Evolutionary conservation across 768 basidiomycete genomes (phyloP), one percentile per base, ranked within the genome.

Genomic region (Russula earlei): DNA sequence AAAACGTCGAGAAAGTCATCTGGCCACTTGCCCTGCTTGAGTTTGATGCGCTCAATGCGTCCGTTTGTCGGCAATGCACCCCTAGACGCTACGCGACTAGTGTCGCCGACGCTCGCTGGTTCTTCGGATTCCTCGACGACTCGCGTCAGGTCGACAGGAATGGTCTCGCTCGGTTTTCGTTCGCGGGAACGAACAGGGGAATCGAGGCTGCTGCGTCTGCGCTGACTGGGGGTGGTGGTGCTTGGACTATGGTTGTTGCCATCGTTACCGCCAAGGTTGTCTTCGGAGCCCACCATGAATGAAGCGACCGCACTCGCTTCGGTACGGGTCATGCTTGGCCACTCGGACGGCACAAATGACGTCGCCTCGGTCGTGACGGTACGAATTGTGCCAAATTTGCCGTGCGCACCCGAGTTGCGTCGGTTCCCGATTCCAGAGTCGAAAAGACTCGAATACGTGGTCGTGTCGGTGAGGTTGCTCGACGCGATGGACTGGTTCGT

Each of bases 311-410:
- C 68, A 60, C 74, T 82, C 15, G 79, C 87, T 63, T 88, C 85
- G n/a, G 82, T 75, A 33, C 76, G 75, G 20, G 77, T 77, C 51
- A 87, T 71, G 10, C 85, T 85, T 5, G 84, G 83, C 14, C 74
- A 70, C 63, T 87, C 88, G 38, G 73, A 71, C 1, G 67, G 65
- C 15, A 65, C 67, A 37, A 77, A 68, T 37, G 85, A 87, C 19
- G 88, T 91, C 57, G 84, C 75, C 60, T 90, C 88, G 29, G 90
- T 91, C 31, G 83, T 88, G 57, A 84, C 74, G n/a, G 89, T 90
- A 64, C 86, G 76, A 58, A 91, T 81, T 11, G 89, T 91, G 40
- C 82, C 86, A 68, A 81, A 91, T 66, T 80, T 84, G 65, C 79
- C 83, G 60, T 74, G 72, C 41, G 69, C 72, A 54, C 59, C 62